Evolutionary conservation across 495 filamentous ascomycete species (phyloP).

Genomic region (Talaromyces borbonicus): DNA sequence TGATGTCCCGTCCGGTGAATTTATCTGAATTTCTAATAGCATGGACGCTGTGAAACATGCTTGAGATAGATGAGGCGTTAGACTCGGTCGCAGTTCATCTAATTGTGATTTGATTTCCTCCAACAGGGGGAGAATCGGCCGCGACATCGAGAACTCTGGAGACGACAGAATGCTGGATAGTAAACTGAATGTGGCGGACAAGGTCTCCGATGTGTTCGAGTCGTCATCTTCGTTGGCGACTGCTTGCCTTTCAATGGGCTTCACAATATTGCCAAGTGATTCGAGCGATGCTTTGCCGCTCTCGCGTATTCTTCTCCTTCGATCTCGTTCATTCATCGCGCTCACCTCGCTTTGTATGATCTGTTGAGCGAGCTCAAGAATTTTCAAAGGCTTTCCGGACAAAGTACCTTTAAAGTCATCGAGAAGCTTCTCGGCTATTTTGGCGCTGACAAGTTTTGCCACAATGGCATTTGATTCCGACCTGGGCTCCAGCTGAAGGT

Average conservation of each 20-base stretch:
- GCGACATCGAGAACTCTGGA: constrained; percentile 45
- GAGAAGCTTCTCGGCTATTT: constrained; percentile 58
- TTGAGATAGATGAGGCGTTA: constrained; percentile 27
- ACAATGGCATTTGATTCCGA: constrained; percentile 27
- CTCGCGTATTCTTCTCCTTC: neutral
- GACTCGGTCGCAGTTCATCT: constrained; percentile 31
- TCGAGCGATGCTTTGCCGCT: constrained; percentile 25
- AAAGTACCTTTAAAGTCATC: constrained; percentile 57
- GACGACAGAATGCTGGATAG: constrained; percentile 57
- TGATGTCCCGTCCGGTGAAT: constrained; percentile 37
- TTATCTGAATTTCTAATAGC: constrained; percentile 47
- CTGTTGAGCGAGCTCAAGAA: constrained; percentile 53
- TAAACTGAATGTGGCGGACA: constrained; percentile 53
- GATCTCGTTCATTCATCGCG: constrained; percentile 5
- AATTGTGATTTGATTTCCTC: constrained; percentile 40
- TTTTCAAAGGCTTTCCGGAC: constrained; percentile 48
- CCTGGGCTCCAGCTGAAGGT: constrained; percentile 20
- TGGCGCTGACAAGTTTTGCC: constrained; percentile 46
- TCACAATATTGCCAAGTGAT: constrained; percentile 28
- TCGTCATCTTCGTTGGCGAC: constrained; percentile 14
- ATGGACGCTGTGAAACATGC: constrained; percentile 44
- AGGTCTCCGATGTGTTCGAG: constrained; percentile 40
- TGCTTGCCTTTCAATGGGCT: constrained; percentile 8
- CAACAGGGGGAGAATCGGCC: constrained; percentile 34
- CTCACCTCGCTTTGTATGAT: constrained; percentile 38